A percentile compares a stretch with the other conserved stretches of the same genome.
Evolutionary conservation across 2,329 filamentous ascomycete genomes (phyloP).

Genomic region (Cladophialophora carrionii): DNA sequence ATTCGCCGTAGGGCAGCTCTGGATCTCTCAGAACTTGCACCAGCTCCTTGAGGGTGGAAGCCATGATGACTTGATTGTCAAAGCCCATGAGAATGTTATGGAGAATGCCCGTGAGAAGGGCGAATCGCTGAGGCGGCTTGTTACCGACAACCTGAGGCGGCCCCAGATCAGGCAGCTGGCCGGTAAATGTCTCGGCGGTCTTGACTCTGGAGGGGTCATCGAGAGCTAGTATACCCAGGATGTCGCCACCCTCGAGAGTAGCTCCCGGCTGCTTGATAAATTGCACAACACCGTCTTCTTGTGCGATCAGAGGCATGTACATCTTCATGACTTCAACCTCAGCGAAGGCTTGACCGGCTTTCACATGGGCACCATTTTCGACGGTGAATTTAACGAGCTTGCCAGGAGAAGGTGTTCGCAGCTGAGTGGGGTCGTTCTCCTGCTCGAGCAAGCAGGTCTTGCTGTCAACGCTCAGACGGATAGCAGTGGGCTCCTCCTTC

Average conservation of each 20-base stretch:
- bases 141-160: slow-evolving; percentile 82
- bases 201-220: slow-evolving; percentile 97
- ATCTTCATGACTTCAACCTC: slow-evolving; percentile 99
- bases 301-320: slow-evolving; percentile 97
- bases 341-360: slow-evolving; percentile 87
- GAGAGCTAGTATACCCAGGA: slow-evolving; percentile 92
- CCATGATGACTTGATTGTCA: slow-evolving; percentile 98
- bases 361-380: slow-evolving; percentile 91
- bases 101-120: slow-evolving; percentile 74
- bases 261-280: slow-evolving; percentile 98
- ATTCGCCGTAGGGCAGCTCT: slow-evolving; percentile 93
- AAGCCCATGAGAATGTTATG: slow-evolving; percentile 88
- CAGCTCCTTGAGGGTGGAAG: slow-evolving; percentile 78
- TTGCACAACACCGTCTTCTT: slow-evolving; percentile 94
- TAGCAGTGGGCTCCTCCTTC: slow-evolving; percentile 98
- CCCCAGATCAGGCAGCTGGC: slow-evolving; percentile 84
- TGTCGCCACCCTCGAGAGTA: slow-evolving; percentile 96
- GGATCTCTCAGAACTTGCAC: slow-evolving; percentile 87
- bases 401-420: slow-evolving; percentile 90
- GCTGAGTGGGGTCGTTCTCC: slow-evolving; percentile 97
- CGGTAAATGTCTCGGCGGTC: slow-evolving; percentile 91
- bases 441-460: slow-evolving; percentile 98
- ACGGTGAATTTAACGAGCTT: slow-evolving; percentile 98
- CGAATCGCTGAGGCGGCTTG: slow-evolving; percentile 89
- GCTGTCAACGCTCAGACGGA: slow-evolving; percentile 92